Conservation (phyloP, 495 filamentous ascomycete genomes). For the Penicillium flavigenum region DNA sequence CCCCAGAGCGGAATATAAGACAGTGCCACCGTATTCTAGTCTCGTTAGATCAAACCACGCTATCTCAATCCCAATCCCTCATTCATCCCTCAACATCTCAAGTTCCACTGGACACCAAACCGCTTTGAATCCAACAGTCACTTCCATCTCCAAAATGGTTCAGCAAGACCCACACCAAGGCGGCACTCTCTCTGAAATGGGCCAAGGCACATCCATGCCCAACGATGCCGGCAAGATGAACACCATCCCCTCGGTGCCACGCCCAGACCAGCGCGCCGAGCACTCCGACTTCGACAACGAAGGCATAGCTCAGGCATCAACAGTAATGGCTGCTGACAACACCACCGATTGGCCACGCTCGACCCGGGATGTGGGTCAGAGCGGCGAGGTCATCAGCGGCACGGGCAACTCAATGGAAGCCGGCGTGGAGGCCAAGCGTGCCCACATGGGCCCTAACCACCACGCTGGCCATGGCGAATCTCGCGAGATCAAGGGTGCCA, state of each 20-base stretch:
- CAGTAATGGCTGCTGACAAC: constrained; percentile 53
- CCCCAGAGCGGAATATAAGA: constrained; percentile 7
- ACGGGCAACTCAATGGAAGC: constrained; percentile 50
- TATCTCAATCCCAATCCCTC: neutral
- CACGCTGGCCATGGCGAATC: constrained; percentile 35
- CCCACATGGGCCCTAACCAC: constrained; percentile 38
- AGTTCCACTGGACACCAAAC: neutral
- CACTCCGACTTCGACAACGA: constrained; percentile 31
- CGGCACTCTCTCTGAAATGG: constrained; percentile 50
- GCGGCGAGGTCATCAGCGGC: constrained; percentile 51
- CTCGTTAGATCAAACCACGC: neutral
- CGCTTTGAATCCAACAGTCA: neutral
- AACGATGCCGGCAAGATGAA: constrained; percentile 53
- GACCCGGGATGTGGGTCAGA: constrained; percentile 45
- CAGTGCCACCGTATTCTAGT: neutral
- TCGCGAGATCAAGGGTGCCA: constrained; percentile 45
- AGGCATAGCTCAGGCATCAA: constrained; percentile 33
- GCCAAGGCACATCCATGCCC: constrained; percentile 52
- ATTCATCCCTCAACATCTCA: neutral
- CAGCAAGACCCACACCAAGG: constrained; percentile 33
- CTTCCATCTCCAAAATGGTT: constrained; percentile 19
- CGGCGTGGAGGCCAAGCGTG: constrained; percentile 47
- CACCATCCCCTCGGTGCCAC: constrained; percentile 56
- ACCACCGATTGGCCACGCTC: constrained; percentile 51
- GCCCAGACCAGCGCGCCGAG: constrained; percentile 49